Evolutionary conservation across 805 yeast species (phyloP).

Genomic region (Metschnikowia borealis): DNA sequence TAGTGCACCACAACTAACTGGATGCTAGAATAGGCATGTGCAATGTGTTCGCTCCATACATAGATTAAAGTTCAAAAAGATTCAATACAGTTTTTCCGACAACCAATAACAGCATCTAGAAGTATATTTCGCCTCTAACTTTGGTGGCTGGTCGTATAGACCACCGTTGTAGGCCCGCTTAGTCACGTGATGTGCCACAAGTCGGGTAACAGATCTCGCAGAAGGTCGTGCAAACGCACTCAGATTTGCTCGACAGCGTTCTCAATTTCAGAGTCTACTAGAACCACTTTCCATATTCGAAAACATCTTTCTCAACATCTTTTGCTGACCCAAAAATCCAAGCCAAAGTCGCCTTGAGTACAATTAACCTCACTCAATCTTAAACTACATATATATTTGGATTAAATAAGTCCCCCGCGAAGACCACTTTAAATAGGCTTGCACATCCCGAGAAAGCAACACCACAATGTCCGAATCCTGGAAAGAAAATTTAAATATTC

Average conservation of each 20-base stretch:
- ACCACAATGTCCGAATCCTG: conserved; percentile 38
- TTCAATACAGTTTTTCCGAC: not conserved
- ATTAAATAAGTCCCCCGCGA: not conserved
- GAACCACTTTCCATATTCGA: not conserved
- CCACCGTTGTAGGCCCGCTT: not conserved
- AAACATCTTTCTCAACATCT: not conserved
- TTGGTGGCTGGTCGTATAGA: not conserved
- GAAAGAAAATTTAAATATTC: conserved; percentile 72
- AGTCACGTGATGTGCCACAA: not conserved
- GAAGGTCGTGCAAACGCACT: conserved; percentile 1
- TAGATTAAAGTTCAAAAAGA: not conserved
- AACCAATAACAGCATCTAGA: not conserved
- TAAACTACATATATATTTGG: not conserved
- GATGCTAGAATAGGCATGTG: not conserved
- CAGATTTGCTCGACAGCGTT: not conserved
- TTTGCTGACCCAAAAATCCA: not conserved
- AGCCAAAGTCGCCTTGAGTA: not conserved
- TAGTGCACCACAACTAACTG: conserved; percentile 8
- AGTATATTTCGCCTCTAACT: not conserved
- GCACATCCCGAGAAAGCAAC: not conserved
- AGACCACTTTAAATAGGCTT: not conserved
- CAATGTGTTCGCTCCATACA: not conserved
- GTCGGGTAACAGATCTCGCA: conserved; percentile 6
- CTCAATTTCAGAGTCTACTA: conserved; percentile 1
- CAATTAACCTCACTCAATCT: not conserved